Base-by-base conservation (phyloP, 768 basidiomycete species). In the Calocybe indica region DNA sequence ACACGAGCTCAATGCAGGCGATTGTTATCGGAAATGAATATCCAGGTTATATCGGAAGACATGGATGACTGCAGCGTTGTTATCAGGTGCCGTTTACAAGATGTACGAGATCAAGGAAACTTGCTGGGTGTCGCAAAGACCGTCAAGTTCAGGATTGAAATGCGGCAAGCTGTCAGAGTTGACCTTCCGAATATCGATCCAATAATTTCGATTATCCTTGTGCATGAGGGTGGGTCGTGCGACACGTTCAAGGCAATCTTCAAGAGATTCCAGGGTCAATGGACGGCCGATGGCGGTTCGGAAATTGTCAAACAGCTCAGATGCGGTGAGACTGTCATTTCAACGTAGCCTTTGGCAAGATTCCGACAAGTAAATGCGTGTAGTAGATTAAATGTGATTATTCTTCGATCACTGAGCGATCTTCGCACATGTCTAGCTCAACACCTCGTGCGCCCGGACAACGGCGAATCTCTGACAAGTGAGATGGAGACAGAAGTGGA, bases 221-320 rank as follows among this genome's bases (percentile, higher is more conserved):
- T 88, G 10, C 84, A 89, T 54, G 93, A 96, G 70, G 92, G 84
- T 63, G 95, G 95, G 4, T 85, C 92, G 12, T 71, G 81, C 37
- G 88, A 89, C 15, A 83, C 78, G 29, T 91, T 96, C 70, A 87
- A 83, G 64, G 74, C 79, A 43, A 71, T 92, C 29, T 88, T 79
- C 61, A 78, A 73, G 50, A 73, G 80, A 37, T 62, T 96, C 47
- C 72, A 75, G 51, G 68, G 73, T 30, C 75, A 80, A 14, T 96
- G 92, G 93, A 78, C 22, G 22, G 22, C 22, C 4, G 22, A 22
- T 22, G 22, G 22, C 22, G 22, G 22, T 22, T 22, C 22, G 22
- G 22, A 22, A 22, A 22, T 22, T 22, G 22, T 22, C 22, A 22
- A 22, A 22, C 22, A 22, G 22, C 22, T 22, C 22, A 22, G 22